Percentiles rank a stretch among this genome's conserved stretches.
These are phyloP conservation scores for Debaryomyces castellii DNA, from an alignment of 805 yeast species.

Conservation along the genomic window DNA sequence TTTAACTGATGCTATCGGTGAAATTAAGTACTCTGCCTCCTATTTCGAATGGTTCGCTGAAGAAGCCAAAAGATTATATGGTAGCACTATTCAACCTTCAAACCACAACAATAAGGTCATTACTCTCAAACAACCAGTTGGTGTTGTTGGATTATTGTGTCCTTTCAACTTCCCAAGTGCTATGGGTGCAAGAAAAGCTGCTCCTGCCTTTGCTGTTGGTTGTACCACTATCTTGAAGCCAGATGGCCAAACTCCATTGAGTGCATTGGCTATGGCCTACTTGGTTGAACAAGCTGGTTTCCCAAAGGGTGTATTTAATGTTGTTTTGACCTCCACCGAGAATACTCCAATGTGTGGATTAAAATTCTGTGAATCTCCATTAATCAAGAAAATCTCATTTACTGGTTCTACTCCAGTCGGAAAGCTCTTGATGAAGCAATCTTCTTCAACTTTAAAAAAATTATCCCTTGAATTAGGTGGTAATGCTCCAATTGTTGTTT, in stretches of 20 bases:
- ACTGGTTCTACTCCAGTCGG: constrained; percentile 81
- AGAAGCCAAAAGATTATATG: constrained; percentile 57
- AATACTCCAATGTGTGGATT: constrained; percentile 55
- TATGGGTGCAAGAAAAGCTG: constrained; percentile 65
- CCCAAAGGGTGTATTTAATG: constrained; percentile 57
- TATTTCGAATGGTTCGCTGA: constrained; percentile 48
- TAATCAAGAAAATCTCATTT: constrained; percentile 67
- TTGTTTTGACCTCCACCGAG: constrained; percentile 46
- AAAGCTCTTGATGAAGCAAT: constrained; percentile 60
- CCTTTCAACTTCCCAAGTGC: constrained; percentile 73
- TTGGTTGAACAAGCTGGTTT: constrained; percentile 60
- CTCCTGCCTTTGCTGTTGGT: constrained; percentile 66
- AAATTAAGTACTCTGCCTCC: constrained; percentile 56
- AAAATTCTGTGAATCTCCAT: constrained; percentile 51
- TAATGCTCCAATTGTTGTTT: constrained; percentile 75
- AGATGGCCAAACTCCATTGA: constrained; percentile 60
- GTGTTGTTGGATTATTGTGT: constrained; percentile 61
- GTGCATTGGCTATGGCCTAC: constrained; percentile 56
- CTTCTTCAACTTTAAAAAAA: constrained; percentile 64
- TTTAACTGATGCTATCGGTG: constrained; percentile 53
- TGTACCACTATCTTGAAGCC: constrained; percentile 63
- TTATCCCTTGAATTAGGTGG: constrained; percentile 77
- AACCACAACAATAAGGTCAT: constrained; percentile 51
- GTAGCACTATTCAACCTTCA: constrained; percentile 56
- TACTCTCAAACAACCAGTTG: constrained; percentile 59